These are phyloP conservation scores for Rhizopus arrhizus DNA, from an alignment of 371 early-diverging fungal genomes.

Conservation along the genomic window DNA sequence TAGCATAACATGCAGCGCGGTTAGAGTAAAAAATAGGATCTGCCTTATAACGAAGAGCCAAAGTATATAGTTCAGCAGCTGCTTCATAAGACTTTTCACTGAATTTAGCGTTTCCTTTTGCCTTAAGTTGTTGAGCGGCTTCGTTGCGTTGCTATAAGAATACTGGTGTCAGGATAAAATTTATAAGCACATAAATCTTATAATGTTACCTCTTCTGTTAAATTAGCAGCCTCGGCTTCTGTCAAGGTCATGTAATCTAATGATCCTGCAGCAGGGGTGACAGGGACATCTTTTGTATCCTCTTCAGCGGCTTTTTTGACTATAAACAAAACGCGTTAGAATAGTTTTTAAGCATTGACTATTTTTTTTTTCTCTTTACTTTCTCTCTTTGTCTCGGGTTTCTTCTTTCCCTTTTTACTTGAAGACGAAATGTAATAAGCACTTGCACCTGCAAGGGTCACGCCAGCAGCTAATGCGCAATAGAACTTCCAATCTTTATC, in stretches of 20 bases:
- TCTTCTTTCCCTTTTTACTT: constrained; percentile 26
- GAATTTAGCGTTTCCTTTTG: constrained; percentile 87
- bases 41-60: constrained; percentile 79
- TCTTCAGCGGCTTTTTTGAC: constrained; percentile 7
- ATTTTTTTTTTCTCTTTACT: constrained; percentile 3
- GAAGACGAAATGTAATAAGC: constrained; percentile 63
- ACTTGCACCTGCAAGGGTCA: constrained; percentile 67
- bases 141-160: constrained; percentile 60
- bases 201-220: constrained; percentile 52
- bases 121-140: constrained; percentile 77
- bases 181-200: neutral
- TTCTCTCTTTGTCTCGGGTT: constrained; percentile 32
- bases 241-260: constrained; percentile 56
- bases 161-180: neutral
- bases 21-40: constrained; percentile 91
- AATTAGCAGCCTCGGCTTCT: constrained; percentile 59
- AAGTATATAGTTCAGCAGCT: constrained; percentile 85
- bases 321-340: neutral
- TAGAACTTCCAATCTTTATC: constrained; percentile 83
- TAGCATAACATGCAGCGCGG: constrained; percentile 90
- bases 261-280: constrained; percentile 29
- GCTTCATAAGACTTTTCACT: constrained; percentile 79
- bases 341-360: constrained; percentile 3
- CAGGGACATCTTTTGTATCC: constrained; percentile 9
- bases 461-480: constrained; percentile 68